Base-by-base conservation (phyloP, 768 basidiomycete genomes). In the Lentinula raphanica region DNA sequence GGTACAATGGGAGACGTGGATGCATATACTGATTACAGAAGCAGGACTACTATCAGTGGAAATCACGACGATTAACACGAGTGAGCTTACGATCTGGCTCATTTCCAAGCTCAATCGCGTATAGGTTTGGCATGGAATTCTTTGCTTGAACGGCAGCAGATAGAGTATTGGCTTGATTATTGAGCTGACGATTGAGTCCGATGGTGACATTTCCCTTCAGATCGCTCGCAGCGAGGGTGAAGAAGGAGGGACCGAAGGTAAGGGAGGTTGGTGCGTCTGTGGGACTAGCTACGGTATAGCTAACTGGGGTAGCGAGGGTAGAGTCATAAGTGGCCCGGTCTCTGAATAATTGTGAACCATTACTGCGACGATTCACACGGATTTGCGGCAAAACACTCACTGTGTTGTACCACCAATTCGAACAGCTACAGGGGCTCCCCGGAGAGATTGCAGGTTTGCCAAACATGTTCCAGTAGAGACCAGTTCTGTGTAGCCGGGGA, bases 291-390 rank as follows among this genome's bases (percentile, higher is more conserved):
- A 76, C 73, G 9, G 71, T 73, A 59, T 73, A 76, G 54, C 70
- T 68, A 6, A 74, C 74, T 13, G 74, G 67, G 12, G 62, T 49
- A 19, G 61, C 44, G 23, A 74, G 64, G 35, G 48, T 60, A 0
- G 73, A 62, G 56, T 72, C 66, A 59, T 70, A 76, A 21, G 73
- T 74, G n/a, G 74, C 74, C 32, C 74, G 71, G 51, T 76, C 74
- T 53, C 74, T 76, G 58, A 15, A 27, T 11, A n/a, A 19, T 44
- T 12, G 36, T 19, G 35, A n/a, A 9, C 25, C 36, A 19, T 13
- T 6, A 19, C 7, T 23, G 15, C 25, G 12, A 49, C 31, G 13
- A 44, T 40, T 40, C n/a, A 49, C 17, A 5, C 46, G 13, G 15
- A n/a, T n/a, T n/a, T 6, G 36, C 17, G 17, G 23, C 9, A 45